Conservation (phyloP, 192 early-diverging fungal genomes). For the Coemansia sp. region DNA sequence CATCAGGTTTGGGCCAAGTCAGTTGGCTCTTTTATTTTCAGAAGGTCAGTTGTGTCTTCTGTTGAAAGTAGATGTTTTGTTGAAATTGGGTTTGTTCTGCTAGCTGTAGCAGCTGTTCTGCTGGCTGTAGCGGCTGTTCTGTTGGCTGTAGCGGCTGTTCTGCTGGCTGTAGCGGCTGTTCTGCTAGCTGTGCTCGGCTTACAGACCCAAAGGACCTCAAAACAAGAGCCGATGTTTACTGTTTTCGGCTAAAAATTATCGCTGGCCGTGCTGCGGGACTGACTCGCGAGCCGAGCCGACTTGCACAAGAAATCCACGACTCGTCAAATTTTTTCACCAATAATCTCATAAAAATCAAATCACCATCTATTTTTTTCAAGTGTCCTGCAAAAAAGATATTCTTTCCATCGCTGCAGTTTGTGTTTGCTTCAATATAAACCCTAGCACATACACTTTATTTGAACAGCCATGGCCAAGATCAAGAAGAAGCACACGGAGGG, state of each 20-base stretch:
- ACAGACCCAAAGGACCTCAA: too few species aligned
- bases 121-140: too few species aligned
- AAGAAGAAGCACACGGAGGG: conserved; percentile 87
- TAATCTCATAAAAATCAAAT: not conserved
- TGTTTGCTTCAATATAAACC: not conserved
- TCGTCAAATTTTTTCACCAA: not conserved
- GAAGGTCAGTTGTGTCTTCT: too few species aligned
- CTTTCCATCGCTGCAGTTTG: not conserved
- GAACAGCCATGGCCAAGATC: conserved; percentile 36
- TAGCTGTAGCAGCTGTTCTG: too few species aligned
- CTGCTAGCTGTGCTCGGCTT: too few species aligned
- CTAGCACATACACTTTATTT: conserved; percentile 3
- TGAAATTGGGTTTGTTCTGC: too few species aligned
- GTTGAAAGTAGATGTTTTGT: too few species aligned
- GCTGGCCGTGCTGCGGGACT: too few species aligned
- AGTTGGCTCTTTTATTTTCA: too few species aligned
- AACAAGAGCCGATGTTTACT: not conserved
- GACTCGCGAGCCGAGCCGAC: not conserved
- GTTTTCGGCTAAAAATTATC: conserved; percentile 1
- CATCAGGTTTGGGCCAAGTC: too few species aligned
- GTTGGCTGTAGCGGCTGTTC: too few species aligned
- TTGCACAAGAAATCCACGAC: not conserved
- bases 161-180: too few species aligned
- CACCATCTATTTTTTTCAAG: not conserved
- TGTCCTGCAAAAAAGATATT: not conserved